A percentile compares a stretch with the other conserved stretches of the same genome.
Conservation (phyloP, 371 early-diverging fungal genomes). For the Rhizopus stolonifer region DNA sequence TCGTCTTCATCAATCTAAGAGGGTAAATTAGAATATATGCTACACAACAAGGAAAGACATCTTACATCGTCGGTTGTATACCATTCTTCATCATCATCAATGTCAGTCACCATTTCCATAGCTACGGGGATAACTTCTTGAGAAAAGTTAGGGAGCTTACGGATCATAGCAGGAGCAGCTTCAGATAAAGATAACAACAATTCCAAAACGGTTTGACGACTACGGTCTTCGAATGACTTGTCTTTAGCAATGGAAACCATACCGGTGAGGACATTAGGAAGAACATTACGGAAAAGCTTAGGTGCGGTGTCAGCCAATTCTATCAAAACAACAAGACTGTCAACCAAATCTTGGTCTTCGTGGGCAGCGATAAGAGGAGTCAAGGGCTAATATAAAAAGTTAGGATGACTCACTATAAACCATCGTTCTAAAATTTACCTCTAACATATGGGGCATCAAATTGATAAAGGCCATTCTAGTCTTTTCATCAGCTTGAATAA, state of each 20-base stretch:
- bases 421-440: slow-evolving; percentile 53
- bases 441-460: slow-evolving; percentile 83
- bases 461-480: slow-evolving; percentile 58
- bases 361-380: slow-evolving; percentile 57
- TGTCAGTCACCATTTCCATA: slow-evolving; percentile 90
- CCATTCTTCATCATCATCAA: slow-evolving; percentile 91
- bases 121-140: slow-evolving; percentile 77
- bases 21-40: background rate
- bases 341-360: slow-evolving; percentile 75
- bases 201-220: slow-evolving; percentile 88
- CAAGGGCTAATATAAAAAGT: slow-evolving; percentile 45
- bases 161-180: slow-evolving; percentile 78
- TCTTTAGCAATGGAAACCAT: slow-evolving; percentile 78
- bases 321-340: slow-evolving; percentile 77
- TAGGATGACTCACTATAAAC: background rate
- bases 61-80: slow-evolving; percentile 79
- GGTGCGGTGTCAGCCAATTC: slow-evolving; percentile 86
- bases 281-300: slow-evolving; percentile 74
- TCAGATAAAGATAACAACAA: slow-evolving; percentile 88
- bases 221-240: slow-evolving; percentile 67
- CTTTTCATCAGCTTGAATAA: slow-evolving; percentile 66
- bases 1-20: slow-evolving; percentile 83
- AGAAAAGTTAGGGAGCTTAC: slow-evolving; percentile 80
- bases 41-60: slow-evolving; percentile 1
- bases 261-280: slow-evolving; percentile 74